Conservation (phyloP, 108 stramenopile genomes). For the Cyclotella sp. region DNA sequence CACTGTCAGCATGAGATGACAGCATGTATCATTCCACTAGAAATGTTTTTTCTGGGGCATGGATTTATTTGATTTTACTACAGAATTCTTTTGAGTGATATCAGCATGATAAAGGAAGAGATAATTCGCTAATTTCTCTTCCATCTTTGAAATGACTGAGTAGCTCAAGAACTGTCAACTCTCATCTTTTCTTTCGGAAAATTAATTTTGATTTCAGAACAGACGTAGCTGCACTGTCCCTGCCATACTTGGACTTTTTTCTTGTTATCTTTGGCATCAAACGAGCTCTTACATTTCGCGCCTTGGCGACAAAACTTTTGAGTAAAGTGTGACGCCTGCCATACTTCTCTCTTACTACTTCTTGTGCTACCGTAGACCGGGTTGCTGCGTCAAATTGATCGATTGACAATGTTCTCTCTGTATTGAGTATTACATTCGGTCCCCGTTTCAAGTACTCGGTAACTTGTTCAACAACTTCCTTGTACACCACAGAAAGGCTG, state of each 20-base stretch:
- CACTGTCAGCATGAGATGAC: no score
- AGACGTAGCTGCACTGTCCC: not conserved
- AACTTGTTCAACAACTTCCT: conserved; percentile 51
- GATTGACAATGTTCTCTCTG: not conserved
- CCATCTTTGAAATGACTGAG: no score
- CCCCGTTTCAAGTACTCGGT: conserved; percentile 21
- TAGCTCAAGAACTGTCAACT: not conserved
- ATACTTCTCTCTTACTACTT: not conserved
- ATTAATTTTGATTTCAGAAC: not conserved
- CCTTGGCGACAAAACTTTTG: conserved; percentile 7
- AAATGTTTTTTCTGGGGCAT: no score
- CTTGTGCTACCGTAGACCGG: not conserved
- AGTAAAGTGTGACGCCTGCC: not conserved
- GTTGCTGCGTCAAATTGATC: conserved; percentile 13
- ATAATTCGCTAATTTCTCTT: no score
- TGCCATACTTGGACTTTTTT: not conserved
- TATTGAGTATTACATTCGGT: not conserved
- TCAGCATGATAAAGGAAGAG: no score
- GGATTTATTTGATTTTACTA: no score
- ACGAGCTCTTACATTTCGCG: conserved; percentile 1
- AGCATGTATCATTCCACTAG: no score
- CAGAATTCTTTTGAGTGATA: no score
- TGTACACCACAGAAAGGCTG: conserved; percentile 34
- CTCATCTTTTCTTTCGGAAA: not conserved
- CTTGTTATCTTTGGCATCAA: conserved; percentile 1